A percentile compares a stretch with the other conserved stretches of the same genome.
Conservation (phyloP, 164 flowering plant species). For the Euptelea pleiosperma region DNA sequence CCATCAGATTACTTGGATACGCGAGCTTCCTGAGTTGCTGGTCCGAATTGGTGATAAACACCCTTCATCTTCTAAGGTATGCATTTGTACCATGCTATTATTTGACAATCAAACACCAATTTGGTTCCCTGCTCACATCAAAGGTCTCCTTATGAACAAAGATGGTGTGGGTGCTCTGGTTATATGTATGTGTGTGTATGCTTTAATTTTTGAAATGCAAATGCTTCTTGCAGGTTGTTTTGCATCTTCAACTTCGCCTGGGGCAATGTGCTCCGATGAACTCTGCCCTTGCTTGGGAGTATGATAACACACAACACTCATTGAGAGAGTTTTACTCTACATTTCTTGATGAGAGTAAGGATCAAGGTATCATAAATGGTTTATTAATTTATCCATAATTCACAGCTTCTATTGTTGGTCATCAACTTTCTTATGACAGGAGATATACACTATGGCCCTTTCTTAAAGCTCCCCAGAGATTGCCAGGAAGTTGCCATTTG, state of each 20-base stretch:
- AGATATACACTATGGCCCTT: slow-evolving; percentile 55
- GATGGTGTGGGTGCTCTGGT: background rate
- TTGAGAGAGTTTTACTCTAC: slow-evolving; percentile 46
- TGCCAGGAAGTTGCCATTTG: slow-evolving; percentile 71
- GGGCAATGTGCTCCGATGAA: slow-evolving; percentile 53
- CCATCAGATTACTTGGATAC: slow-evolving; percentile 57
- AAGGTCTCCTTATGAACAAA: background rate
- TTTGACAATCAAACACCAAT: background rate
- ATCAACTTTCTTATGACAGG: slow-evolving; percentile 42
- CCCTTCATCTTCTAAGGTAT: slow-evolving; percentile 59
- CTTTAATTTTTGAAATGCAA: too few species aligned
- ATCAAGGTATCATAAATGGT: background rate
- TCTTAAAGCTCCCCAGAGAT: slow-evolving; percentile 60
- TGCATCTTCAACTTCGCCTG: slow-evolving; percentile 62
- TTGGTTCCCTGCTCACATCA: background rate
- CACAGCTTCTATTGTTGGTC: slow-evolving; percentile 7
- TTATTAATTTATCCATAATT: slow-evolving; percentile 1
- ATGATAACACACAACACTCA: slow-evolving; percentile 46
- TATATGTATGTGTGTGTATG: too few species aligned
- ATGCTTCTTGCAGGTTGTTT: slow-evolving; percentile 48
- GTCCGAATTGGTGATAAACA: slow-evolving; percentile 48
- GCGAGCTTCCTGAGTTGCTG: slow-evolving; percentile 59
- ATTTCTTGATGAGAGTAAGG: slow-evolving; percentile 32
- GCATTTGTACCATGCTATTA: background rate
- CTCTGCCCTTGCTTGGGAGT: slow-evolving; percentile 44